These are phyloP conservation scores for Sequoia sempervirens DNA, from an alignment of 75 land plant species.

Conservation along the genomic window DNA sequence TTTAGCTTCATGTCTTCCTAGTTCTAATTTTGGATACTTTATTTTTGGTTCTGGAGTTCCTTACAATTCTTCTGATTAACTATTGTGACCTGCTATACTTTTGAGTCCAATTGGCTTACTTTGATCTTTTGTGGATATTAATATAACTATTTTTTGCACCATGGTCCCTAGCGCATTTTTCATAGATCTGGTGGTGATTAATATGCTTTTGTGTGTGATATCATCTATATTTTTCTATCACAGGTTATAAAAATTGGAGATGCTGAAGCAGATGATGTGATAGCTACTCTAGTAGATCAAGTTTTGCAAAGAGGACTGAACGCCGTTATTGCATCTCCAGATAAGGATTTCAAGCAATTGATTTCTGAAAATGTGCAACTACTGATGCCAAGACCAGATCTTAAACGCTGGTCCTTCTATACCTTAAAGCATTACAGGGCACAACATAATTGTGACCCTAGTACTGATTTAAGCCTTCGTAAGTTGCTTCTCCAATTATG, in stretches of 20 bases:
- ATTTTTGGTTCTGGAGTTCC: not conserved
- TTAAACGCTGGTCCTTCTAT: constrained; percentile 89
- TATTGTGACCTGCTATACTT: not conserved
- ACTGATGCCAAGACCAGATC: constrained; percentile 75
- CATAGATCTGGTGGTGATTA: not conserved
- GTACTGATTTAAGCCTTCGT: constrained; percentile 78
- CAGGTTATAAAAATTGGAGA: constrained; percentile 72
- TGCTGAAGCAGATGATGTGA: constrained; percentile 91
- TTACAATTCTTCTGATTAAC: not conserved
- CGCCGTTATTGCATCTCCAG: constrained; percentile 86
- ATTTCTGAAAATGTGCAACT: constrained; percentile 79
- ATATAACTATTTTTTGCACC: not conserved
- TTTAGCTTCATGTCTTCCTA: not conserved
- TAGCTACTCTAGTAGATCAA: constrained; percentile 76
- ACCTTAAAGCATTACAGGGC: constrained; percentile 71
- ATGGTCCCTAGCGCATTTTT: not conserved
- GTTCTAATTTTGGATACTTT: not conserved
- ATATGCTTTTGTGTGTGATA: not conserved
- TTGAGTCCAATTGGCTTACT: not conserved
- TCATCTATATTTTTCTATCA: constrained; percentile 1
- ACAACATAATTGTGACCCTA: constrained; percentile 74
- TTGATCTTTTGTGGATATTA: not conserved
- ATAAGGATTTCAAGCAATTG: constrained; percentile 93
- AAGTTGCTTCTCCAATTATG: constrained; percentile 20
- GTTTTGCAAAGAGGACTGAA: constrained; percentile 45